A percentile compares a stretch with the other conserved stretches of the same genome.
phyloP scores from a whole-genome alignment of 192 early-diverging fungal genomes.

The Helicostylum pulchrum region DNA sequence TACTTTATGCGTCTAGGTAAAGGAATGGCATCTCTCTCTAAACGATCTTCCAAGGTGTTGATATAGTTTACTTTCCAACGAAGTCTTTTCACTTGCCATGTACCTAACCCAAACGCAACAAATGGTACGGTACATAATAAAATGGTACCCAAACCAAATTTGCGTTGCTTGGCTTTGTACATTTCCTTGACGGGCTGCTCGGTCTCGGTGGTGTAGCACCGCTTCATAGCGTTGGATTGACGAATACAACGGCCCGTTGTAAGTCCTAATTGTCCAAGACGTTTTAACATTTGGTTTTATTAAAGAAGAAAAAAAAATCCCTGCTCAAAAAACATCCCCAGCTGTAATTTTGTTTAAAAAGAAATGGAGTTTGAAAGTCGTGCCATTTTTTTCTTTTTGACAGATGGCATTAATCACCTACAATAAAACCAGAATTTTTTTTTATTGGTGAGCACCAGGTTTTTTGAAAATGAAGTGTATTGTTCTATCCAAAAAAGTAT shows the following conservation, averaged over 20 bases:
- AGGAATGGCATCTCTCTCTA: conserved; percentile 59
- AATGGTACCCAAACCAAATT: conserved; percentile 30
- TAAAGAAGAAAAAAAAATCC: no score
- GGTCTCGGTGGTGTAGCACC: background rate
- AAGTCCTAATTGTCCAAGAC: background rate
- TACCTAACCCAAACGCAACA: conserved; percentile 69
- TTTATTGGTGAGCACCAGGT: no score
- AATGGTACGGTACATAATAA: conserved; percentile 49
- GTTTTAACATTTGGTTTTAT: background rate
- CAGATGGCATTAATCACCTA: no score
- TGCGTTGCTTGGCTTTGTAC: conserved; percentile 17
- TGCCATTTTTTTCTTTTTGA: no score
- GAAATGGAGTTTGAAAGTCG: no score
- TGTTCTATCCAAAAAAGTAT: no score
- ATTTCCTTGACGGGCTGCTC: conserved; percentile 2
- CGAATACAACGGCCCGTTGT: background rate
- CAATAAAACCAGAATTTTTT: no score
- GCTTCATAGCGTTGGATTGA: background rate
- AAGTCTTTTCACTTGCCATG: conserved; percentile 86
- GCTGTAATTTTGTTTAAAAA: no score
- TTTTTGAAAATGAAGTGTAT: no score
- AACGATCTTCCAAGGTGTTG: conserved; percentile 60
- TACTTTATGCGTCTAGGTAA: conserved; percentile 66
- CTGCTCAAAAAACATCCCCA: no score
- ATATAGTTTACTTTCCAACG: conserved; percentile 87